phyloP scores from a whole-genome alignment of 768 basidiomycete genomes.

The Trametes coccinea region DNA sequence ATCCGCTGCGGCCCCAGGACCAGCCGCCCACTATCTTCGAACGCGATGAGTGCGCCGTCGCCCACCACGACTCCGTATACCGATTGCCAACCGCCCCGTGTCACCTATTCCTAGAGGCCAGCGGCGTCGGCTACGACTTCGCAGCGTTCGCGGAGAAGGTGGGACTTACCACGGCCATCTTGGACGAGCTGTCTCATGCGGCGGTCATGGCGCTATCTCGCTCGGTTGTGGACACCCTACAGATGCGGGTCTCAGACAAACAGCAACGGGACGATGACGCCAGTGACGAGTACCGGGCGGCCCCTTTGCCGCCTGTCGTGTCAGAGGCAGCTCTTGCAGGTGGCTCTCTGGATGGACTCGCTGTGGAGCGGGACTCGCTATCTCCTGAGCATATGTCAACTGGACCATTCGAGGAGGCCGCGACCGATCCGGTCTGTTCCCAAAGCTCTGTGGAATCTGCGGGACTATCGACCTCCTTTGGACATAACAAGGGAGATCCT shows the following conservation, averaged over 20 bases:
- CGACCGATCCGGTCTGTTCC: too few relatives aligned
- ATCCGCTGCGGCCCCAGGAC: not conserved
- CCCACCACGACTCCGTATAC: not conserved
- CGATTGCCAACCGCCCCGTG: not conserved
- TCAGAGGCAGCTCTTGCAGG: too few relatives aligned
- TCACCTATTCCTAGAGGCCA: not conserved
- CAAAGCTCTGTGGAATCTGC: too few relatives aligned
- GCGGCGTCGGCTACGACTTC: not conserved
- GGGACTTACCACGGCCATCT: not conserved
- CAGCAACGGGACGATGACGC: too few relatives aligned
- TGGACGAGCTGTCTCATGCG: not conserved
- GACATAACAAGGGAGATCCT: too few relatives aligned
- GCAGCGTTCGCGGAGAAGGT: not conserved
- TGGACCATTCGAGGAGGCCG: too few relatives aligned
- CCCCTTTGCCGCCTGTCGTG: too few relatives aligned
- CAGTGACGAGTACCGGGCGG: too few relatives aligned
- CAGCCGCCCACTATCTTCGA: not conserved
- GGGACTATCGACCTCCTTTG: too few relatives aligned
- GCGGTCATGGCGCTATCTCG: not conserved
- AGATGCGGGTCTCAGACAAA: not conserved
- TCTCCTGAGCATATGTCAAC: too few relatives aligned
- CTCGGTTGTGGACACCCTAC: not conserved
- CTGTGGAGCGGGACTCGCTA: too few relatives aligned
- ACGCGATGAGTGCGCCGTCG: not conserved
- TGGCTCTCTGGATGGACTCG: too few relatives aligned